phyloP scores from a whole-genome alignment of 1,284 basidiomycete genomes.

The Neotropicomus parvogracilis region DNA sequence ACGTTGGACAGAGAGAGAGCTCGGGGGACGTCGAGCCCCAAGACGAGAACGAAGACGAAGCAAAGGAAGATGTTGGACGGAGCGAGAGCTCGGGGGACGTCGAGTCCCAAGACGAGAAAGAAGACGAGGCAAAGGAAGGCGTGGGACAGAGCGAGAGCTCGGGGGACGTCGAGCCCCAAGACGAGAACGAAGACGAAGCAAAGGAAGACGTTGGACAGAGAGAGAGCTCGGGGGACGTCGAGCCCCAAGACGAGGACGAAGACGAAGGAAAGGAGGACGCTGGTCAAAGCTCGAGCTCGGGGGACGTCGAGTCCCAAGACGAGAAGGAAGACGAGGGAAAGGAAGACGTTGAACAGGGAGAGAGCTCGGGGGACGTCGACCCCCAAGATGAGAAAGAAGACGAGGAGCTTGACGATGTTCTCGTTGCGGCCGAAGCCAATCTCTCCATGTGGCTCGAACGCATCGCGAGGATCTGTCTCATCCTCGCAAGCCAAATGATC shows the following conservation, averaged over 20 bases:
- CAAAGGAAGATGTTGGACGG: background rate
- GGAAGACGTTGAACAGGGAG: background rate
- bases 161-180: background rate
- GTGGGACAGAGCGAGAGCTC: background rate
- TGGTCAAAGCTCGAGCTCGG: background rate
- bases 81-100: background rate
- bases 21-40: background rate
- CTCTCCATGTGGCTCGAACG: slow-evolving; percentile 77
- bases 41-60: background rate
- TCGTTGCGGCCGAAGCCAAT: slow-evolving; percentile 37
- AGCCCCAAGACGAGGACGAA: background rate
- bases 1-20: background rate
- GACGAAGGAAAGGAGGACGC: background rate
- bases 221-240: background rate
- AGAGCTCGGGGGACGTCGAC: background rate
- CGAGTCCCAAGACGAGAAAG: background rate
- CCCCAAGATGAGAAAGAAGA: background rate
- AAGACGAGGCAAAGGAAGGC: background rate
- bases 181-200: background rate
- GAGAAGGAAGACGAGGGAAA: background rate
- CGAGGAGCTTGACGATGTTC: slow-evolving; percentile 16
- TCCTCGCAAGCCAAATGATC: slow-evolving; percentile 69
- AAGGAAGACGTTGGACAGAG: background rate
- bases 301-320: background rate
- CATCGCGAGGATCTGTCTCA: slow-evolving; percentile 61